Evolutionary conservation across 306 rosid genomes (phyloP), one percentile per base, ranked within the genome.

Genomic region (Abrus pulchellus): DNA sequence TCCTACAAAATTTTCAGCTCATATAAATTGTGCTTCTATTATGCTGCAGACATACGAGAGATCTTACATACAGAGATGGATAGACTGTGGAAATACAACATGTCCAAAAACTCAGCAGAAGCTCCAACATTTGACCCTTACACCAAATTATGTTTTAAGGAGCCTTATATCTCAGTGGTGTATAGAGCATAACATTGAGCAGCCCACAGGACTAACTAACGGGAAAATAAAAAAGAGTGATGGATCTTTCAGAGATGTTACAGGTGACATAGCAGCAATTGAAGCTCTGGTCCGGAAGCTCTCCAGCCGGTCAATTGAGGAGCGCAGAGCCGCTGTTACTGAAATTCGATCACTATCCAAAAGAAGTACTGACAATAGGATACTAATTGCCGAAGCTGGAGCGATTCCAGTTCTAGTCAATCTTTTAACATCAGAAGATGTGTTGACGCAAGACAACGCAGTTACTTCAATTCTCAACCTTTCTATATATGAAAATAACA

Each of bases 41-140:
- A 43, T 63, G 79, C 50, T 74, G 85, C 84, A 95, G 99, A 95
- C 99, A 11, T 95, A 95, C 5, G 99, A 95, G 88, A 90, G 99
- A 86, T 90, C 96, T 59, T 95, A 86, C 84, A 90, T 95, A 67
- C 99, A 95, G 85, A 90, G 99, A 83, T 95, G 99, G 99, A 84
- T 95, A 80, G 99, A 95, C 80, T 88, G 94, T 63, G 99, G 97
- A 59, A 93, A 95, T 70, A 48, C 85, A 70, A 90, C 97, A 4
- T 95, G 99, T 65, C 99, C 99, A 2, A 95, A 95, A 90, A 95
- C 99, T 57, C 99, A 92, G 90, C 98, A 89, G 87, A 95, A 93
- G 90, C 97, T 95, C 32, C 90, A 93, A 76, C 83, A 93, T 82
- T 81, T 87, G 88, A 89, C 91, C 34, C 94, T 95, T 13, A 95